phyloP scores from a whole-genome alignment of 495 filamentous ascomycete species.

The Ascodesmis nigricans region DNA sequence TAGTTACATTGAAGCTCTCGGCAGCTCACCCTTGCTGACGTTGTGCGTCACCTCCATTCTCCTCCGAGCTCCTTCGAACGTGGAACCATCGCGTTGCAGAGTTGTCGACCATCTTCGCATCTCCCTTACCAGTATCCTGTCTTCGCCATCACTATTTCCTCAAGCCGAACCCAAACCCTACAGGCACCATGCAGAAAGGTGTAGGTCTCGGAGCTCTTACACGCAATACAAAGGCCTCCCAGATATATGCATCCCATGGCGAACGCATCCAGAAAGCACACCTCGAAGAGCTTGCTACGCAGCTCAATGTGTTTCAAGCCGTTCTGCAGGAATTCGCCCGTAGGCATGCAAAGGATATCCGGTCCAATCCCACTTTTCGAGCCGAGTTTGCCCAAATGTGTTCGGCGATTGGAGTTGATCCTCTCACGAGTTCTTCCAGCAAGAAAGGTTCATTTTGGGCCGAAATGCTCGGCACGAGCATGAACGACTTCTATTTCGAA shows the following conservation, averaged over 20 bases:
- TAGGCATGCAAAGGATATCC: conserved; percentile 84
- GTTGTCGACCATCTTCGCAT: no score
- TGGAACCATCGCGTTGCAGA: no score
- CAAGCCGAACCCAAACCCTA: neutral
- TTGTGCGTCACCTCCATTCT: no score
- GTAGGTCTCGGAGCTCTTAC: conserved; percentile 85
- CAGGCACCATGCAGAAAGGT: conserved; percentile 39
- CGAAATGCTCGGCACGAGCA: conserved; percentile 67
- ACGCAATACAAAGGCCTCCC: conserved; percentile 52
- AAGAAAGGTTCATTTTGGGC: conserved; percentile 59
- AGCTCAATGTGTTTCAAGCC: conserved; percentile 87
- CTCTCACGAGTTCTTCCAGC: conserved; percentile 48
- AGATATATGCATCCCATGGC: conserved; percentile 77
- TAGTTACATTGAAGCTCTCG: no score
- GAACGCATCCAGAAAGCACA: conserved; percentile 59
- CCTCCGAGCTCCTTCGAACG: no score
- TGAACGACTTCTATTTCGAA: conserved; percentile 98
- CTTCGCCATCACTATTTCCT: neutral
- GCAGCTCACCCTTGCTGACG: no score
- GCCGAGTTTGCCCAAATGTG: conserved; percentile 98
- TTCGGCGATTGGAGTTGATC: conserved; percentile 87
- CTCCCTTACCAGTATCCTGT: no score
- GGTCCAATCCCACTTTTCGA: conserved; percentile 80
- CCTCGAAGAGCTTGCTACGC: conserved; percentile 60
- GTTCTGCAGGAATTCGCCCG: conserved; percentile 82